phyloP scores from a whole-genome alignment of 371 early-diverging fungal genomes.

The Lichtheimia corymbifera region DNA sequence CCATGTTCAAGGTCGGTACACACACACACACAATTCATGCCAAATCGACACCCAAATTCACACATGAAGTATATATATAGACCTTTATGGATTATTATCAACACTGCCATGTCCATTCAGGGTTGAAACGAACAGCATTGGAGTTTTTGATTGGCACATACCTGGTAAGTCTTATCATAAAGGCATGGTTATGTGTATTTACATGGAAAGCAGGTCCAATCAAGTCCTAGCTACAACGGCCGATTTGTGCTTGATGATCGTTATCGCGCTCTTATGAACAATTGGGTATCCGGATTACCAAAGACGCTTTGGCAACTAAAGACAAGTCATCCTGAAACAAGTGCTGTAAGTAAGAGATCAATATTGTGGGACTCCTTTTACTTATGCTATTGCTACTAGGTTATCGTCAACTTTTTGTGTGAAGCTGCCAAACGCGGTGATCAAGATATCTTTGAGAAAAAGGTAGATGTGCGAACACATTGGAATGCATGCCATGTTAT shows the following conservation, averaged over 20 bases:
- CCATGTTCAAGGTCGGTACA: conserved; percentile 38
- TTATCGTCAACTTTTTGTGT: conserved; percentile 31
- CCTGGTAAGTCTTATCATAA: conserved; percentile 28
- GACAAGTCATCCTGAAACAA: conserved; percentile 46
- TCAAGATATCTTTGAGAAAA: conserved; percentile 27
- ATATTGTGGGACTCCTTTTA: not conserved
- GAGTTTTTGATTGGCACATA: conserved; percentile 44
- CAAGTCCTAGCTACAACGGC: conserved; percentile 41
- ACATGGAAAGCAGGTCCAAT: conserved; percentile 30
- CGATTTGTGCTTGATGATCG: conserved; percentile 18
- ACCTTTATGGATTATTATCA: conserved; percentile 39
- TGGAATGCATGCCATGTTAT: not conserved
- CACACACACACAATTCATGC: not conserved
- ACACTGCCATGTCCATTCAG: conserved; percentile 35
- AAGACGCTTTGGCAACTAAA: conserved; percentile 59
- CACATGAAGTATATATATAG: conserved; percentile 12
- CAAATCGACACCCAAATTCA: conserved; percentile 18
- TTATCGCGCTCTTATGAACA: conserved; percentile 21
- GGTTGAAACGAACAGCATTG: conserved; percentile 36
- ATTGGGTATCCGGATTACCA: conserved; percentile 53
- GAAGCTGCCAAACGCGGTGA: conserved; percentile 34
- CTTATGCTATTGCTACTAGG: conserved; percentile 13
- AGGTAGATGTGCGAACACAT: conserved; percentile 11
- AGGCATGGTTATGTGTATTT: not conserved
- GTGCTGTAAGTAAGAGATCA: conserved; percentile 29